Conservation (phyloP, 768 basidiomycete genomes). For the Mycena rebaudengoi region DNA sequence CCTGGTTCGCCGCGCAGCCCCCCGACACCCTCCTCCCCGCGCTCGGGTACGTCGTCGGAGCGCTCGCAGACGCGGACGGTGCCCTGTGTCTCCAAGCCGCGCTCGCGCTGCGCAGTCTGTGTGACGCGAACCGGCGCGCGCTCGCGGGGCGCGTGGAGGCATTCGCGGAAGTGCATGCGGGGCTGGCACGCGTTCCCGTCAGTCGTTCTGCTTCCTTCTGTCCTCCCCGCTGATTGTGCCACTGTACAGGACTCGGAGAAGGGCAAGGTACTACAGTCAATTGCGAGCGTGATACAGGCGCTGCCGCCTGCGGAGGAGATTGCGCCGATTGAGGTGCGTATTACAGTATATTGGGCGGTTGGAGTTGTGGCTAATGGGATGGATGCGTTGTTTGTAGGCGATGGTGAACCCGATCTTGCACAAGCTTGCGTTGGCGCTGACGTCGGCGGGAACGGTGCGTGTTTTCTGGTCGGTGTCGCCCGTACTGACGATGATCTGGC, state of each 20-base stretch:
- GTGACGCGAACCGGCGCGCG: constrained; percentile 88
- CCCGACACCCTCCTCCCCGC: constrained; percentile 11
- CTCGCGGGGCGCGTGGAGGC: constrained; percentile 85
- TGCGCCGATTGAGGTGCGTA: constrained; percentile 78
- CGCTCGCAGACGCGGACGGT: constrained; percentile 17
- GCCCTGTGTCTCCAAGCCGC: constrained; percentile 62
- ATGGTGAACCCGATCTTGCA: constrained; percentile 81
- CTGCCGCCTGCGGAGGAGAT: constrained; percentile 82
- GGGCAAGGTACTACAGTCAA: constrained; percentile 90
- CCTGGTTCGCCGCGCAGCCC: constrained; percentile 20
- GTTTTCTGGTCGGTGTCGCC: too few relatives aligned
- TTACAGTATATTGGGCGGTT: too few relatives aligned
- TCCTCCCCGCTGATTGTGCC: background rate
- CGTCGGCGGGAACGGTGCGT: constrained; percentile 61
- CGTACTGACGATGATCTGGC: too few relatives aligned
- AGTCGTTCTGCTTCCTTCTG: constrained; percentile 31
- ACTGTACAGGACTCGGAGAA: constrained; percentile 77
- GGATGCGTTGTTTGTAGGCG: too few relatives aligned
- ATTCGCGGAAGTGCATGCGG: constrained; percentile 85
- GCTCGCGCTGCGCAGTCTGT: constrained; percentile 83
- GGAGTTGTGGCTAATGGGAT: too few relatives aligned
- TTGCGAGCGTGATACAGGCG: constrained; percentile 93
- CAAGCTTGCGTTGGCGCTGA: constrained; percentile 70
- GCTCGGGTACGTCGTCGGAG: constrained; percentile 21
- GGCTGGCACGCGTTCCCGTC: constrained; percentile 78